Conservation (phyloP, 495 filamentous ascomycete genomes). For the Saxophila tyrrhenica region DNA sequence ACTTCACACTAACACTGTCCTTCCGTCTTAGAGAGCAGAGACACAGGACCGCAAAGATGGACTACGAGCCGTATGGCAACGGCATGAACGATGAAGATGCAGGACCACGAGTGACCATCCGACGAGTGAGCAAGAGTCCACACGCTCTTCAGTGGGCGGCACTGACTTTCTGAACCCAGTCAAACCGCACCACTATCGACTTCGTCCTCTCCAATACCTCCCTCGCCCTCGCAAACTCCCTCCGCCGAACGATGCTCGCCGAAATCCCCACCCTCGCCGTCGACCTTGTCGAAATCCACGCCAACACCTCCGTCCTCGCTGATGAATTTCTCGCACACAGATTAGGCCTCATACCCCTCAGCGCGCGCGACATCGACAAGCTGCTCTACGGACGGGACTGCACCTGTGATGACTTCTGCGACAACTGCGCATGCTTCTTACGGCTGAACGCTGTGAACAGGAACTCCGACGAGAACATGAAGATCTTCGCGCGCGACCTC, state of each 20-base stretch:
- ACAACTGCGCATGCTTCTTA: conserved; percentile 75
- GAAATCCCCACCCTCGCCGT: conserved; percentile 94
- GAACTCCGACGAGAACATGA: conserved; percentile 42
- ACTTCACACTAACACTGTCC: no score
- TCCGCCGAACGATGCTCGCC: conserved; percentile 83
- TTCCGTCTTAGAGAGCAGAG: no score
- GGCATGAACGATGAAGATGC: conserved; percentile 9
- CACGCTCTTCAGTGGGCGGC: neutral
- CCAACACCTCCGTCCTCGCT: conserved; percentile 84
- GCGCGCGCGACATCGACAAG: conserved; percentile 71
- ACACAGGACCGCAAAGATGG: conserved; percentile 12
- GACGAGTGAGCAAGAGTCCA: conserved; percentile 3
- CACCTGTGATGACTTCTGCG: conserved; percentile 87
- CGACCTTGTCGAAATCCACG: conserved; percentile 84
- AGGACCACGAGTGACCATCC: conserved; percentile 16
- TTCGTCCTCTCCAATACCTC: conserved; percentile 72
- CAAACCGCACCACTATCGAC: conserved; percentile 58
- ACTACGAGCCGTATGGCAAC: conserved; percentile 8
- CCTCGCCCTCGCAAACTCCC: conserved; percentile 84
- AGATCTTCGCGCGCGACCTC: conserved; percentile 80
- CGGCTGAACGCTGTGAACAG: conserved; percentile 55
- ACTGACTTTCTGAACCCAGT: conserved; percentile 36
- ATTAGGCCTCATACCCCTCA: conserved; percentile 80
- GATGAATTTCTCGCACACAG: conserved; percentile 95
- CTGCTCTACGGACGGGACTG: conserved; percentile 89